Base-by-base conservation (phyloP, 768 basidiomycete species). In the Cyclocybe cylindracea region DNA sequence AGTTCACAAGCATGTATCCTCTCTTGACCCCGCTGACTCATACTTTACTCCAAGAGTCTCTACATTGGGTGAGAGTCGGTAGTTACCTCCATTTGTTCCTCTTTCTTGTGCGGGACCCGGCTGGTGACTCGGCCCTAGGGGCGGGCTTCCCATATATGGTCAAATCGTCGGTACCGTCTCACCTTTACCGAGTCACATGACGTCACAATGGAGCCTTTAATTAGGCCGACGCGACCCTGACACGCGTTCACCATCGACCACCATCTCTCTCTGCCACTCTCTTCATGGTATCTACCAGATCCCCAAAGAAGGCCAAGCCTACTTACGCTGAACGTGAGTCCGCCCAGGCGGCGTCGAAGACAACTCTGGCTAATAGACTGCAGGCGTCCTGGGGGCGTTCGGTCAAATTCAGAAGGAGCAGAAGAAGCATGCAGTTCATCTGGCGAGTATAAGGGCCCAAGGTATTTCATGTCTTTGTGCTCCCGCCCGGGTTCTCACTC, bases 361-460 rank as follows among this genome's bases (percentile, higher is more conserved):
- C 11, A 33, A 39, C 10, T 10, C 31, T 18, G 32, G 10, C 39
- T 0, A 19, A 35, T 16, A n/a, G 19, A 29, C 11, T 50, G 51
- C 48, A 80, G 79, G 79, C 46, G 78, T 82, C 18, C 67, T 80
- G 11, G 65, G 71, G 16, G 78, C 80, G 13, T 70, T 78, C 42
- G 68, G 72, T 10, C 71, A 73, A 38, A 52, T 75, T 32, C 77
- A 78, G 55, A 70, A 69, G 50, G 74, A 77, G 16, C 76, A 78
- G 50, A 74, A 68, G 59, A 76, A 70, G 44, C 71, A 75, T 56
- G 65, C 70, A 11, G 60, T 82, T 6, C 78, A 80, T 58, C 53
- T 74, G 10, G 76, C 78, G 16, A 75, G 76, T 4, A 57, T 82
- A 11, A 65, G 76, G 18, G 75, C 78, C 33, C 78, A 80, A 49